Evolutionary conservation across 305 asterid genomes (phyloP).

Genomic region (Solanum hybrid): DNA sequence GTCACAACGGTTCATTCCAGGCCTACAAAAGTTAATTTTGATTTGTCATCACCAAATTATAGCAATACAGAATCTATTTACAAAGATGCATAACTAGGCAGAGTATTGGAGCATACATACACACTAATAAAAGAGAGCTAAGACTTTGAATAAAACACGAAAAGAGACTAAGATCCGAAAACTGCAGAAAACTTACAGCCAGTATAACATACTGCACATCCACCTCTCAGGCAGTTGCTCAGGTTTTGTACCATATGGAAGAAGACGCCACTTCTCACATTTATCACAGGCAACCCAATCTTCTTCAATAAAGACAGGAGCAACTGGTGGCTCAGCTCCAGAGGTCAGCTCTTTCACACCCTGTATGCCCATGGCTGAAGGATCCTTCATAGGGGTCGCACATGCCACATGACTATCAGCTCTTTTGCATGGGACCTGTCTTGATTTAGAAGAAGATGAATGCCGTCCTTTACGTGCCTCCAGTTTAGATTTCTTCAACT

Average conservation of each 20-base stretch:
- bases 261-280: constrained; percentile 76
- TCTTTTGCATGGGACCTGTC: constrained; percentile 31
- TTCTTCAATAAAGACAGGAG: constrained; percentile 47
- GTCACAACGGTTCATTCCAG: constrained; percentile 73
- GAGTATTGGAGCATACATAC: background rate
- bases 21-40: constrained; percentile 37
- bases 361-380: constrained; percentile 31
- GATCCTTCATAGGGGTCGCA: constrained; percentile 21
- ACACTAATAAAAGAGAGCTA: background rate
- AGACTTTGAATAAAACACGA: background rate
- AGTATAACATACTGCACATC: constrained; percentile 74
- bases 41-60: constrained; percentile 1
- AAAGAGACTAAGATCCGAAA: background rate
- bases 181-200: constrained; percentile 77
- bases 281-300: constrained; percentile 78
- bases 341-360: constrained; percentile 19
- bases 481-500: constrained; percentile 31
- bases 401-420: constrained; percentile 23
- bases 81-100: background rate
- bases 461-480: constrained; percentile 31
- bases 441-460: constrained; percentile 28
- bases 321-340: constrained; percentile 25
- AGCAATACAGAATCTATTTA: background rate
- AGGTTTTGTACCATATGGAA: constrained; percentile 52
- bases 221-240: constrained; percentile 65